Evolutionary conservation across 257 asterid genomes (phyloP).

Genomic region (Lantana camara): DNA sequence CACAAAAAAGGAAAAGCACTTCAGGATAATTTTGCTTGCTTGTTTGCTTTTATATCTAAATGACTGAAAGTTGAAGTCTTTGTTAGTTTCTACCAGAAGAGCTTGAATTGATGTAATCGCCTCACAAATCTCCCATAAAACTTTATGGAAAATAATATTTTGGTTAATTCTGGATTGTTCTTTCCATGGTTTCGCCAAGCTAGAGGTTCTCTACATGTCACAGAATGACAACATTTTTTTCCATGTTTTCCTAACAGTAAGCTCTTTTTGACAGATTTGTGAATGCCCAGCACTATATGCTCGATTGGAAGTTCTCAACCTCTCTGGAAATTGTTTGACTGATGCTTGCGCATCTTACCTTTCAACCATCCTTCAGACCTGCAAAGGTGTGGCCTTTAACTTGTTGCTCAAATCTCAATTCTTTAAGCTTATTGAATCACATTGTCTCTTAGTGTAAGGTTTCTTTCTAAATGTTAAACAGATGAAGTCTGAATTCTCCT

Average conservation of each 20-base stretch:
- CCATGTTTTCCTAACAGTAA: constrained; percentile 17
- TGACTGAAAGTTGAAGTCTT: background rate
- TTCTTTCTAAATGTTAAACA: background rate
- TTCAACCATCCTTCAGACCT: constrained; percentile 68
- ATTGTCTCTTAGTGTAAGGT: constrained; percentile 18
- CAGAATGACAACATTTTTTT: constrained; percentile 11
- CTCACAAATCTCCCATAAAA: background rate
- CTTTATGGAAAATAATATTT: background rate
- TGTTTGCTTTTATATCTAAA: background rate
- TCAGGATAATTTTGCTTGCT: background rate
- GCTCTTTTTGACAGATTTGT: constrained; percentile 58
- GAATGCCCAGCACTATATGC: constrained; percentile 72
- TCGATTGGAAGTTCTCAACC: constrained; percentile 87
- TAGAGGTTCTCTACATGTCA: background rate
- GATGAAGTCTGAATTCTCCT: constrained; percentile 13
- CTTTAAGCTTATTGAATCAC: constrained; percentile 3
- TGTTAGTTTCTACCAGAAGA: no score
- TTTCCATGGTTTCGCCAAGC: constrained; percentile 10
- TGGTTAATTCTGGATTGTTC: background rate
- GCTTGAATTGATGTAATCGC: no score
- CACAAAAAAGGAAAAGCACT: background rate
- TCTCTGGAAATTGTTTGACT: constrained; percentile 83
- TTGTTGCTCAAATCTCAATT: constrained; percentile 7
- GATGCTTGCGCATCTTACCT: constrained; percentile 93
- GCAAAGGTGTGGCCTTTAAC: constrained; percentile 62